Evolutionary conservation across 345 rosid species (phyloP), one percentile per base, ranked within the genome.

Genomic region (Gossypium sturtianum): DNA sequence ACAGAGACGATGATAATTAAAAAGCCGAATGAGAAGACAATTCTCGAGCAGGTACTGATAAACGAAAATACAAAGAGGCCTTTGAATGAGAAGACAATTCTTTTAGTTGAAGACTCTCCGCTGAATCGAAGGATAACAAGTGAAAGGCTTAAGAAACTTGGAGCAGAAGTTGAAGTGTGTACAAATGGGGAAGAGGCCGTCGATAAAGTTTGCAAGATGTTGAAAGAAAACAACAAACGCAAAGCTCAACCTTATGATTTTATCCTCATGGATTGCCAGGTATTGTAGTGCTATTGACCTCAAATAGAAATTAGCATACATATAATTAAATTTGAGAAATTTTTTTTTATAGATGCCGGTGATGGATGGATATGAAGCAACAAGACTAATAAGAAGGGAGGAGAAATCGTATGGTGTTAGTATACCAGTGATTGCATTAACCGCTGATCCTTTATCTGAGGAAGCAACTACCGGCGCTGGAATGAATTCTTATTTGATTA

Each of bases 241-340:
- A 75, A 61, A 7, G 68, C 0, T 62, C 79, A 75, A 23, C 94
- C 86, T 11, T 89, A 83, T 52, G 91, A 90, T 75, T 87, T 56
- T 78, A 83, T 94, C 65, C 72, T 94, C 76, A 94, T 94, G 97
- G 98, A 94, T 48, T 94, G 94, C 61, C 82, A 92, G 94, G 97
- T 92, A 84, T 68, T 16, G 11, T 49, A 2, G 2, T 23, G 34
- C 9, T 8, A 15, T 8, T 9, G 7, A n/a, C 11, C 1, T 53
- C 41, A 34, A 6, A 0, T 34, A 34, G 6, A 34, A 34, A 34
- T 5, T 34, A 34, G 7, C 41, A 34, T 34, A 34, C 7, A 34
- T 34, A 34, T 1, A 34, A 7, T 34, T 34, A 34, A 34, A 4
- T 11, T 2, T 45, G 12, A 45, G 13, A 8, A 1, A n/a, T 53